Base-by-base conservation (phyloP, 2,329 filamentous ascomycete genomes). In the Penicillium sp. region DNA sequence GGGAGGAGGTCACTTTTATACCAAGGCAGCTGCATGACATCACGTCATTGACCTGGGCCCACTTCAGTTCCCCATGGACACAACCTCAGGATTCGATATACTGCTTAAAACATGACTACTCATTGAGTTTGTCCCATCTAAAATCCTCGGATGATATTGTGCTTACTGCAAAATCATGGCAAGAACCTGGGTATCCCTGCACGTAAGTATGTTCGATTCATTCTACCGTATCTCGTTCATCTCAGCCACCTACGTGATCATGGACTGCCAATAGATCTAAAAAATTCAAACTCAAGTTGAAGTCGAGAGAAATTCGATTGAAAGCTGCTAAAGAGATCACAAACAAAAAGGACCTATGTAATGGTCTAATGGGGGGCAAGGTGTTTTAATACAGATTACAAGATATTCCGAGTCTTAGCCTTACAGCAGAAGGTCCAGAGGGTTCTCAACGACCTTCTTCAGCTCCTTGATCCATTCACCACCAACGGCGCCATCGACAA, bases 391-490 rank as follows among this genome's bases (percentile, higher is more conserved):
- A 72, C 69, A 72, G 65, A 72, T 69, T 70, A 70, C 62, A 62
- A 39, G 47, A 31, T 47, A 54, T 40, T 46, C 45, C 34, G 38
- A 39, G 50, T 47, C 48, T 53, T 50, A 42, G 52, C 59, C 58
- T 81, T 88, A 99, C 77, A 99, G 83, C 75, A 99, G 82, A 66
- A 99, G 83, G 81, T 96, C 90, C 66, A 99, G 83, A 64, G 94
- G 94, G 84, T 96, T 97, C 87, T 99, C 94, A 57, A 99, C 81
- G 49, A 92, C 90, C 84, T 92, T 93, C 89, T 99, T 99, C 76
- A 99, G 81, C 81, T 95, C 94, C 76, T 85, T 87, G 77, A 99
- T 91, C 87, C 93, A 99, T 77, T 99, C 94, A 55, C 88, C 94
- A 71, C 94, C 95, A 54, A 97, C 90, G 39, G 92, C 94, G 61